A percentile compares a stretch with the other conserved stretches of the same genome.
Conservation (phyloP, 2,329 filamentous ascomycete species). For the Didymella glomerata region DNA sequence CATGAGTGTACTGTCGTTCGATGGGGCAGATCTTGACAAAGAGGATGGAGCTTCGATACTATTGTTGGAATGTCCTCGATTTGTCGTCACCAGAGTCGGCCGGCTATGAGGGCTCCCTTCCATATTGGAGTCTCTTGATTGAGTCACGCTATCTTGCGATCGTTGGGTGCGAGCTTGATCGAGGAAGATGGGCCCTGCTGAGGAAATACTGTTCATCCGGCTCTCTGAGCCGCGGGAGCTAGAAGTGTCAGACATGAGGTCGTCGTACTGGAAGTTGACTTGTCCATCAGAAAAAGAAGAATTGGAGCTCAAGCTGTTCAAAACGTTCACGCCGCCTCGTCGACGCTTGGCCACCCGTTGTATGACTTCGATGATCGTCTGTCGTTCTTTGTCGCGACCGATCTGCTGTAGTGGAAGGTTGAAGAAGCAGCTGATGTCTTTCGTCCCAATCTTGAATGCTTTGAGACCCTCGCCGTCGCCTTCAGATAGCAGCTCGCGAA, state of each 20-base stretch:
- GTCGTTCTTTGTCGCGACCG: conserved; percentile 76
- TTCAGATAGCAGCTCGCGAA: conserved; percentile 77
- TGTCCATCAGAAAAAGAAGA: conserved; percentile 63
- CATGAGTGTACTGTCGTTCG: conserved; percentile 36
- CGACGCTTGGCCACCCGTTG: conserved; percentile 77
- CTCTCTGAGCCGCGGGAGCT: conserved; percentile 64
- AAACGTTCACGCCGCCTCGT: conserved; percentile 49
- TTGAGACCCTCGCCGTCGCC: conserved; percentile 76
- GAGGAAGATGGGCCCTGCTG: conserved; percentile 35
- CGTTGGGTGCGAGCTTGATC: conserved; percentile 38
- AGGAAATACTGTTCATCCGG: conserved; percentile 48
- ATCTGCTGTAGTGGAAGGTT: conserved; percentile 83
- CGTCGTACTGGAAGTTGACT: conserved; percentile 59
- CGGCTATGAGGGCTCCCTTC: conserved; percentile 37
- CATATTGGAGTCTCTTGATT: conserved; percentile 35
- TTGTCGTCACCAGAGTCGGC: conserved; percentile 29
- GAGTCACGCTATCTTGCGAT: conserved; percentile 42
- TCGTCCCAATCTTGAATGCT: conserved; percentile 79
- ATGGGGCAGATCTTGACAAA: conserved; percentile 39
- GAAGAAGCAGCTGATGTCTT: conserved; percentile 92
- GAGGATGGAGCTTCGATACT: conserved; percentile 43
- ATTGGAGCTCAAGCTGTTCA: conserved; percentile 61
- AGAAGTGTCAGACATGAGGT: conserved; percentile 59
- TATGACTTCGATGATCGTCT: conserved; percentile 73
- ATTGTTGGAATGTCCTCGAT: conserved; percentile 40